Conservation (phyloP, 2,329 filamentous ascomycete genomes). For the Paracamarosporium sp. region DNA sequence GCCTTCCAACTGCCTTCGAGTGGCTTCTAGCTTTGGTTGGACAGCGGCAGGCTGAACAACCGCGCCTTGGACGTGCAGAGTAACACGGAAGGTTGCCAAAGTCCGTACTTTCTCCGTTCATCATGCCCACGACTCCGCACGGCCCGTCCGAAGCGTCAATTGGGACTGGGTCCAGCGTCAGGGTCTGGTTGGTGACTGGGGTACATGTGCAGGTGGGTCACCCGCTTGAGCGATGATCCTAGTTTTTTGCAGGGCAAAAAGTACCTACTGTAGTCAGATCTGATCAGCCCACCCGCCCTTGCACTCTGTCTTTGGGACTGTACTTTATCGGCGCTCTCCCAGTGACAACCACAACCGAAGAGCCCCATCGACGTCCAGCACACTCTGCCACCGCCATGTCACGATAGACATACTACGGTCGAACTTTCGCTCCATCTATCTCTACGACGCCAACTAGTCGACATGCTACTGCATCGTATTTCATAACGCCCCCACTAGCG, state of each 20-base stretch:
- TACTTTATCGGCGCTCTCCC: conserved; percentile 35
- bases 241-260: conserved; percentile 3
- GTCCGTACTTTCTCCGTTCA: conserved; percentile 1
- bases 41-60: not conserved
- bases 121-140: conserved; percentile 4
- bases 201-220: conserved; percentile 5
- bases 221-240: conserved; percentile 13
- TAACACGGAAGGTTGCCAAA: not conserved
- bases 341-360: conserved; percentile 1
- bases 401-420: not conserved
- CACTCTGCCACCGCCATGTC: conserved; percentile 11
- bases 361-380: not conserved
- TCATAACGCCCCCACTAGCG: conserved; percentile 17
- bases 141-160: not conserved
- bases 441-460: not conserved
- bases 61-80: not conserved
- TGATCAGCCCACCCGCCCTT: conserved; percentile 6
- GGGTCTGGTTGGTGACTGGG: conserved; percentile 8
- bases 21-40: conserved; percentile 1
- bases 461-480: conserved; percentile 12
- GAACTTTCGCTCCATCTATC: not conserved
- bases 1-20: conserved; percentile 1
- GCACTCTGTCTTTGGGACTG: conserved; percentile 5
- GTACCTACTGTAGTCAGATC: conserved; percentile 16
- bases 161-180: conserved; percentile 11